Evolutionary conservation across 129 eudicot genomes (phyloP), one percentile per base, ranked within the genome.

Genomic region (Helianthus tuberosus): DNA sequence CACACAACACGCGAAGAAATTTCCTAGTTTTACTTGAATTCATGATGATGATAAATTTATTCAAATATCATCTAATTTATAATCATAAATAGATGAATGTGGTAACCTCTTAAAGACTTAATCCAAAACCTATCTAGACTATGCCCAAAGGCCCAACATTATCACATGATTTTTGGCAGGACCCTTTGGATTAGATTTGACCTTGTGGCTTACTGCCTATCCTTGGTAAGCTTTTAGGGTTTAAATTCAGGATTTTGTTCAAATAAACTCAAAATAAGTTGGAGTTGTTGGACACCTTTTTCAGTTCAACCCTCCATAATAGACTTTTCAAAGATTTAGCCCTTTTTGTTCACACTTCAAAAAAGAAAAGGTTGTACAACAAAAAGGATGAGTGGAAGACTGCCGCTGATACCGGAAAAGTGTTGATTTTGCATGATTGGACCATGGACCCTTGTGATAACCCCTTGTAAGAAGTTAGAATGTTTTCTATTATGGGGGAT

Each of bases 311-410:
- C 82, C 65, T 79, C 46, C 35, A 79, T 44, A 17, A 44, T 72
- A 64, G 83, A 79, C 78, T 78, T 79, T 66, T 46, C 12, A 47
- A 54, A 61, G 58, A 15, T 64, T 65, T 72, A 79, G 20, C 73
- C 68, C 74, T 43, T 17, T 17, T 44, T 79, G 83, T 79, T 79
- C 83, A 79, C 83, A 79, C 78, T 64, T 64, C 14, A 79, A 79
- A 60, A 70, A 48, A 77, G 10, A 68, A 60, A 69, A 68, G 55
- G 53, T 36, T 20, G 64, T 36, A 52, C 44, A 38, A 38, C 38
- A n/a, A 76, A 59, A 70, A 38, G 6, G 6, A 14, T 6, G 20
- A 27, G 61, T 54, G 68, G 16, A 49, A 59, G 63, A 16, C 65
- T 64, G 74, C 83, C 83, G 78, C 39, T 79, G 69, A 79, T 79